Percentiles rank a stretch among this genome's conserved stretches.
phyloP scores from a whole-genome alignment of 2,329 filamentous ascomycete genomes.

The Colletotrichum ledebouriae region DNA sequence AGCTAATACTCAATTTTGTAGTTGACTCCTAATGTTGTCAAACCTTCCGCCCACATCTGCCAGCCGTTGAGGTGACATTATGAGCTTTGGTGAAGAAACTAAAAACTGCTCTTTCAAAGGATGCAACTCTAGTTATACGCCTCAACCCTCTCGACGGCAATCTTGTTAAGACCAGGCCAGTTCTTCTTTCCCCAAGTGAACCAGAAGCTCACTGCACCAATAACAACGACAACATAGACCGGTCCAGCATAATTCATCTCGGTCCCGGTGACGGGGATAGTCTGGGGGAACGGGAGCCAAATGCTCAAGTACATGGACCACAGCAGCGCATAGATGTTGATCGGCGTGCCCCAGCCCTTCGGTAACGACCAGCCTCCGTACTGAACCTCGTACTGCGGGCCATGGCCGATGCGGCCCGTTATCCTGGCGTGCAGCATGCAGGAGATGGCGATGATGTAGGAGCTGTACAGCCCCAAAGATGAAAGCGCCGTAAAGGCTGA shows the following conservation, averaged over 20 bases:
- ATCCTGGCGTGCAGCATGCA: conserved; percentile 38
- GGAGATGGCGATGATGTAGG: conserved; percentile 40
- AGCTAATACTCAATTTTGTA: too few species aligned
- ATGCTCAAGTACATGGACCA: conserved; percentile 37
- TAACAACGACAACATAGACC: conserved; percentile 31
- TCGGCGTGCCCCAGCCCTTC: conserved; percentile 27
- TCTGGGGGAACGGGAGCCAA: conserved; percentile 39
- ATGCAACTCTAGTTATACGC: conserved; percentile 16
- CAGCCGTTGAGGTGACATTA: too few species aligned
- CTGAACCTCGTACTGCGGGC: conserved; percentile 25
- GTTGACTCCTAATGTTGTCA: too few species aligned
- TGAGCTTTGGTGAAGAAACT: too few species aligned
- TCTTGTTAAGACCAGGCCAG: conserved; percentile 38
- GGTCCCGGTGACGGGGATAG: conserved; percentile 33
- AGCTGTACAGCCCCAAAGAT: conserved; percentile 37
- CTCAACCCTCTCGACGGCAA: conserved; percentile 31
- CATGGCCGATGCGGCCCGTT: conserved; percentile 35
- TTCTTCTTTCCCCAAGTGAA: conserved; percentile 36
- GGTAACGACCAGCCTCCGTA: conserved; percentile 37
- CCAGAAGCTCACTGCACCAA: conserved; percentile 34
- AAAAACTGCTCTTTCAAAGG: not conserved
- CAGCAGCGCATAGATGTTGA: conserved; percentile 35
- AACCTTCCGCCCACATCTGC: too few species aligned
- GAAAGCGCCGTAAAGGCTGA: conserved; percentile 38
- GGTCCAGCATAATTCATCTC: conserved; percentile 39